A percentile compares a stretch with the other conserved stretches of the same genome.
Evolutionary conservation across 2,329 filamentous ascomycete species (phyloP).

Genomic region (Ophiostoma quercus): DNA sequence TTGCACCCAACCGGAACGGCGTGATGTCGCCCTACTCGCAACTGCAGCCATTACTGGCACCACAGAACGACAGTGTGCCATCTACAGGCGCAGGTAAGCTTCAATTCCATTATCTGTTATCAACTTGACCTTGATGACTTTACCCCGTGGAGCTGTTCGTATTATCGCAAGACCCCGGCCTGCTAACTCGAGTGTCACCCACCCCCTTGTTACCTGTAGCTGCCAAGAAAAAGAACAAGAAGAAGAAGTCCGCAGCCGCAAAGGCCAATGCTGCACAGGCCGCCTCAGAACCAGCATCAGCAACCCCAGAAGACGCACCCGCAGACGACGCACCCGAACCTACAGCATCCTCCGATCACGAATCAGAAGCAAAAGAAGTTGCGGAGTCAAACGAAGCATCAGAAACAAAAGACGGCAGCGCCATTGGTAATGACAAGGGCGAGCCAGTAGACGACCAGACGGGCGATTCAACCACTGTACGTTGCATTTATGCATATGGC

Average conservation of each 20-base stretch:
- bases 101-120: constrained; percentile 1
- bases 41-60: constrained; percentile 20
- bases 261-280: constrained; percentile 34
- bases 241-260: constrained; percentile 50
- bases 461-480: constrained; percentile 4
- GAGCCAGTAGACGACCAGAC: constrained; percentile 13
- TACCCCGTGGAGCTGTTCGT: neutral
- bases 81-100: constrained; percentile 22
- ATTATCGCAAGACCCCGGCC: neutral
- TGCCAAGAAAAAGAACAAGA: constrained; percentile 56
- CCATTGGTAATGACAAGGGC: constrained; percentile 15
- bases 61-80: constrained; percentile 22
- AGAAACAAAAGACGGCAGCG: constrained; percentile 28
- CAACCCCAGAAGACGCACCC: constrained; percentile 25
- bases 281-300: constrained; percentile 21
- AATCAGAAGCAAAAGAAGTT: constrained; percentile 23
- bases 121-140: too few relatives aligned
- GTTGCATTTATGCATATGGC: neutral
- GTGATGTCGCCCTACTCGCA: constrained; percentile 24
- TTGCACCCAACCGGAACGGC: constrained; percentile 12
- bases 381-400: too few relatives aligned
- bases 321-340: constrained; percentile 16
- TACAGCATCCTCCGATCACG: constrained; percentile 20
- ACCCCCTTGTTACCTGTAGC: constrained; percentile 27
- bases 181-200: constrained; percentile 27